Conservation (phyloP, 208 protist genomes). For the Leishmania turanica region DNA sequence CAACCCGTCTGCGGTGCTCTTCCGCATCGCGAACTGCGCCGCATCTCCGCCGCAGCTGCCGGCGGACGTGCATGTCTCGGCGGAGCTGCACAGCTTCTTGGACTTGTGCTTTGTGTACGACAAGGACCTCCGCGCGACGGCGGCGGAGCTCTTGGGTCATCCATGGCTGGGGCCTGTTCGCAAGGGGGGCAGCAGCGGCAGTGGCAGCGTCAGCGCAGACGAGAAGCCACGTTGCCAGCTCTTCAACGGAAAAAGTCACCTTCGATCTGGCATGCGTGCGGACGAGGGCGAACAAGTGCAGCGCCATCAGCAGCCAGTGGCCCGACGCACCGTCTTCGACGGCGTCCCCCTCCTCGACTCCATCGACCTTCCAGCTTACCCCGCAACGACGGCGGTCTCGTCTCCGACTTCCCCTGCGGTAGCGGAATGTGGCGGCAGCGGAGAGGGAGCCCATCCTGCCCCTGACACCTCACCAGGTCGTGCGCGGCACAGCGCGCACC, state of each 20-base stretch:
- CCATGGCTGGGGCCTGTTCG: conserved; percentile 46
- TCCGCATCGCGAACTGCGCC: conserved; percentile 58
- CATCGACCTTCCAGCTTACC: conserved; percentile 31
- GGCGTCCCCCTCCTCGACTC: conserved; percentile 30
- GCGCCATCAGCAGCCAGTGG: conserved; percentile 1
- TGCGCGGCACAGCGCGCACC: neutral
- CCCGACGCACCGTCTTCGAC: conserved; percentile 28
- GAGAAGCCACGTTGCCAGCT: neutral
- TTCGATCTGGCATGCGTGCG: neutral
- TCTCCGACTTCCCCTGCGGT: neutral
- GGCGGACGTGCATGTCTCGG: conserved; percentile 34
- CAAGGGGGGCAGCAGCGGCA: neutral
- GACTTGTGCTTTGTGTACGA: conserved; percentile 83
- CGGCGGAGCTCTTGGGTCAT: conserved; percentile 65
- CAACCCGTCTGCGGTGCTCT: conserved; percentile 74
- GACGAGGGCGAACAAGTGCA: conserved; percentile 1
- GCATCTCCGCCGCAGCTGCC: conserved; percentile 61
- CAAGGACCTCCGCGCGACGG: conserved; percentile 57
- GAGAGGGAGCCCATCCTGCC: neutral
- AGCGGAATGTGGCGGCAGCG: neutral
- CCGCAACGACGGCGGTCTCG: neutral
- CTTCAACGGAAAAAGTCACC: neutral
- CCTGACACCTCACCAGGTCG: neutral
- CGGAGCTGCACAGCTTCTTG: conserved; percentile 59
- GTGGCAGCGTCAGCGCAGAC: neutral